Conservation (phyloP, 2,329 filamentous ascomycete genomes). For the Paradendryphiella salina region DNA sequence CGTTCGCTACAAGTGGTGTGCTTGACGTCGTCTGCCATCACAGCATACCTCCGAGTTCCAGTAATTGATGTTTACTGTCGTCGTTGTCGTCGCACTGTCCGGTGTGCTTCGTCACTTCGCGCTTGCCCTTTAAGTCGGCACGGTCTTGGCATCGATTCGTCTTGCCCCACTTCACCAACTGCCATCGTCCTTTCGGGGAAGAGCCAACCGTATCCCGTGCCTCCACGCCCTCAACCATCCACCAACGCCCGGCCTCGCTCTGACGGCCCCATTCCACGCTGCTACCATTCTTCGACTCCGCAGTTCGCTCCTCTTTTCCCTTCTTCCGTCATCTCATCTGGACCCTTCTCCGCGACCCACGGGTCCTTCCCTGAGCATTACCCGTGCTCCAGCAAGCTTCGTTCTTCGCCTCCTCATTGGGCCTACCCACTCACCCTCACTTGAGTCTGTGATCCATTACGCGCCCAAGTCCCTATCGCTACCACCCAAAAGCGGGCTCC, state of each 20-base stretch:
- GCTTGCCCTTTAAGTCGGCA: slow-evolving; percentile 22
- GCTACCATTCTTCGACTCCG: slow-evolving; percentile 19
- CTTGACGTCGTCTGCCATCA: slow-evolving; percentile 21
- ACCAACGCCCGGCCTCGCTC: slow-evolving; percentile 11
- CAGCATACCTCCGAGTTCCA: not conserved
- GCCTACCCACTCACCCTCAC: slow-evolving; percentile 20
- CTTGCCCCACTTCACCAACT: slow-evolving; percentile 32
- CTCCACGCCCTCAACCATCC: slow-evolving; percentile 15
- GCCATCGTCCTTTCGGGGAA: slow-evolving; percentile 31
- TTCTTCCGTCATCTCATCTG: slow-evolving; percentile 11
- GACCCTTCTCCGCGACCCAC: slow-evolving; percentile 3
- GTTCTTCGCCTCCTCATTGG: slow-evolving; percentile 9
- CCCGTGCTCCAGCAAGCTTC: not conserved
- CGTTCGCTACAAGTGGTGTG: slow-evolving; percentile 26
- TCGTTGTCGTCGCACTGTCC: not conserved
- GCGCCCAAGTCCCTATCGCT: slow-evolving; percentile 11
- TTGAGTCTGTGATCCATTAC: slow-evolving; percentile 14
- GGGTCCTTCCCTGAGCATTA: slow-evolving; percentile 1
- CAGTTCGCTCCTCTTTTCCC: slow-evolving; percentile 2
- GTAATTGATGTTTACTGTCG: not conserved
- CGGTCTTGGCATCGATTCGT: slow-evolving; percentile 27
- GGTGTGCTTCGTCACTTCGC: slow-evolving; percentile 13
- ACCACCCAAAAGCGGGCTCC: not conserved
- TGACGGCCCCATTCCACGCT: slow-evolving; percentile 21
- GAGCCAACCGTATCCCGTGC: slow-evolving; percentile 19